Conservation (phyloP, 2,329 filamentous ascomycete genomes). For the Colletotrichum gloeosporioides region DNA sequence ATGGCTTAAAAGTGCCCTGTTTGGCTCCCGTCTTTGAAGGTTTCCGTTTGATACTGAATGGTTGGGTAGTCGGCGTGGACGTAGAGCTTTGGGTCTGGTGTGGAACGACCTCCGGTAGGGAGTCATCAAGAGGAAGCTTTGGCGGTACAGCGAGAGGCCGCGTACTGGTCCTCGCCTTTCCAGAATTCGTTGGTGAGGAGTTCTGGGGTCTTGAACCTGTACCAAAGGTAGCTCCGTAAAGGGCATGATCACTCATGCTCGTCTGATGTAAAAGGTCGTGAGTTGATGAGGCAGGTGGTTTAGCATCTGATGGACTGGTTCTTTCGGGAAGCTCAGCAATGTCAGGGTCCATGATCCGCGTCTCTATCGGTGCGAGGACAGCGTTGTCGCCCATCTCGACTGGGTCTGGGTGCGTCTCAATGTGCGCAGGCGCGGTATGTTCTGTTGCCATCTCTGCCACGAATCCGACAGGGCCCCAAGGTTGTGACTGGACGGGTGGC, state of each 20-base stretch:
- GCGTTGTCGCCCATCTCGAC: slow-evolving; percentile 49
- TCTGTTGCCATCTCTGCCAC: slow-evolving; percentile 55
- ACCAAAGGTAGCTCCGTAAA: slow-evolving; percentile 22
- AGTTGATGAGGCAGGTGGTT: background rate
- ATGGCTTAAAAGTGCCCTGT: slow-evolving; percentile 17
- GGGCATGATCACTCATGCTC: slow-evolving; percentile 9
- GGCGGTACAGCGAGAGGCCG: no score
- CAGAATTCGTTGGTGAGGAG: background rate
- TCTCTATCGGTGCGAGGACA: slow-evolving; percentile 41
- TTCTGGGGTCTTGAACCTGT: slow-evolving; percentile 11
- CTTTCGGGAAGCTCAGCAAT: slow-evolving; percentile 45
- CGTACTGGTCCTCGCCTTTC: background rate
- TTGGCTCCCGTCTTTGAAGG: slow-evolving; percentile 7
- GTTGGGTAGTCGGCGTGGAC: background rate
- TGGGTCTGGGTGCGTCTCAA: slow-evolving; percentile 48
- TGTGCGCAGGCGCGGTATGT: slow-evolving; percentile 41
- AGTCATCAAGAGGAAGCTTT: background rate
- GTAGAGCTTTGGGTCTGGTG: background rate
- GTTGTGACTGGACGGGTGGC: slow-evolving; percentile 24
- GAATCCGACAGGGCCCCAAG: slow-evolving; percentile 46
- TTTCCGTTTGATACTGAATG: slow-evolving; percentile 16
- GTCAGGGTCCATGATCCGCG: slow-evolving; percentile 26
- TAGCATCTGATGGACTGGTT: slow-evolving; percentile 32
- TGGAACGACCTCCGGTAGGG: background rate
- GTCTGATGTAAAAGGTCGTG: slow-evolving; percentile 22